Conservation (phyloP, 345 rosid species). For the Melastoma malabathricum region DNA sequence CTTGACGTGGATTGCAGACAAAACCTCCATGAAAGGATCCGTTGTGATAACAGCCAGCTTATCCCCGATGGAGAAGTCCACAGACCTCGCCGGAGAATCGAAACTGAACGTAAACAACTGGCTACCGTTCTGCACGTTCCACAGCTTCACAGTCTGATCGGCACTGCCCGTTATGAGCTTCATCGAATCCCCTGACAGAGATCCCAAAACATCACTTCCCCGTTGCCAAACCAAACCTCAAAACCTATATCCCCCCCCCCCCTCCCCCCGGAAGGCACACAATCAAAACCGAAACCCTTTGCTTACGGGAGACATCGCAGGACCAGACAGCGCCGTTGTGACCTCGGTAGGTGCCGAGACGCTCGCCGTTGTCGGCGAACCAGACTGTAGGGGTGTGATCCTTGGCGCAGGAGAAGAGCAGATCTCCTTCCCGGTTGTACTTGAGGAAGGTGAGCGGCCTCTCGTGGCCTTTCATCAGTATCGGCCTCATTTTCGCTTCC, state of each 20-base stretch:
- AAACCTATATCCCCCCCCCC: too few relatives aligned
- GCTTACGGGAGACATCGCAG: constrained; percentile 72
- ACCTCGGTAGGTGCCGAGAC: constrained; percentile 89
- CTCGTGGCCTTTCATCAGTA: constrained; percentile 95
- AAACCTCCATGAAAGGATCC: constrained; percentile 79
- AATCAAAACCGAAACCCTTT: background rate
- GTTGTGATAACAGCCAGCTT: constrained; percentile 79
- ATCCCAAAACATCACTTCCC: background rate
- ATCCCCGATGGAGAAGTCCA: constrained; percentile 77
- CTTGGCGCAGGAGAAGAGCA: constrained; percentile 90
- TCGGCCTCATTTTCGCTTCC: constrained; percentile 61
- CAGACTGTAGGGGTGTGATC: constrained; percentile 91
- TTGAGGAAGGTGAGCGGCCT: constrained; percentile 85
- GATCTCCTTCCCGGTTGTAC: constrained; percentile 88
- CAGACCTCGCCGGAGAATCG: constrained; percentile 78
- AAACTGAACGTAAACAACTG: constrained; percentile 57
- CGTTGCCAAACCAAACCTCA: background rate
- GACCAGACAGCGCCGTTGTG: constrained; percentile 99
- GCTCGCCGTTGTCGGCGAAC: constrained; percentile 95
- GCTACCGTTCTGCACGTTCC: constrained; percentile 71
- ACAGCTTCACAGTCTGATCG: constrained; percentile 77
- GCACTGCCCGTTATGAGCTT: constrained; percentile 81
- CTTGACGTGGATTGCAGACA: constrained; percentile 84
- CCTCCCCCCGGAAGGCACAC: too few relatives aligned
- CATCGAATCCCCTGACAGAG: constrained; percentile 44